Base-by-base conservation (phyloP, 257 asterid genomes). In the Buddleja alternifolia region DNA sequence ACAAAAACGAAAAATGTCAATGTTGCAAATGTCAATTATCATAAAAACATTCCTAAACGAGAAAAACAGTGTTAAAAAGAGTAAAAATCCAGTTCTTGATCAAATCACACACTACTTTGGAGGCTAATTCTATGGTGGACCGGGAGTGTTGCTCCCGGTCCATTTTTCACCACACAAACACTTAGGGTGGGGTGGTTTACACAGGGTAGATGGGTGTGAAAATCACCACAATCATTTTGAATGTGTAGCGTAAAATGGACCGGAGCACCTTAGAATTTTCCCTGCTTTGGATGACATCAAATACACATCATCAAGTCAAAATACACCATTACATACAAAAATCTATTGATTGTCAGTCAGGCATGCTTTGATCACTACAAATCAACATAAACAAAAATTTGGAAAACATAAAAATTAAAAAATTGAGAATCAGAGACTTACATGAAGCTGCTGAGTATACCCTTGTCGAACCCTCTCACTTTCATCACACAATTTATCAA, bases 401-500 rank as follows among this genome's bases (percentile, higher is more conserved):
- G n/a, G 10, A 60, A 66, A 20, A 10, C 8, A 24, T n/a, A n/a
- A n/a, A n/a, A n/a, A n/a, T n/a, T n/a, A 40, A 45, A 10, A 62
- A 57, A 62, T 21, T 23, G 63, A 46, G 8, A 41, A 15, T 36
- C 24, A 60, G 41, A 39, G 39, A 78, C 91, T 78, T 67, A 84
- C 98, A 20, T 87, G 90, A 71, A 93, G 73, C 77, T 93, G 92
- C 6, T 63, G 64, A 4, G 89, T 71, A 17, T 93, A 93, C 3
- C 87, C 96, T 34, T 75, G 81, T 19, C 87, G 85, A 73, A 93
- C 96, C 66, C 76, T 84, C 45, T 84, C 92, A 39, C 90, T 88
- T 24, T 90, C 96, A 52, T 81, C 83, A 12, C 78, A 79, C 69
- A 93, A 50, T 58, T 82, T 90, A 70, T 90, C 96, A 20, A 93